Base-by-base conservation (phyloP, 2,329 filamentous ascomycete genomes). In the Calycina herbarum region DNA sequence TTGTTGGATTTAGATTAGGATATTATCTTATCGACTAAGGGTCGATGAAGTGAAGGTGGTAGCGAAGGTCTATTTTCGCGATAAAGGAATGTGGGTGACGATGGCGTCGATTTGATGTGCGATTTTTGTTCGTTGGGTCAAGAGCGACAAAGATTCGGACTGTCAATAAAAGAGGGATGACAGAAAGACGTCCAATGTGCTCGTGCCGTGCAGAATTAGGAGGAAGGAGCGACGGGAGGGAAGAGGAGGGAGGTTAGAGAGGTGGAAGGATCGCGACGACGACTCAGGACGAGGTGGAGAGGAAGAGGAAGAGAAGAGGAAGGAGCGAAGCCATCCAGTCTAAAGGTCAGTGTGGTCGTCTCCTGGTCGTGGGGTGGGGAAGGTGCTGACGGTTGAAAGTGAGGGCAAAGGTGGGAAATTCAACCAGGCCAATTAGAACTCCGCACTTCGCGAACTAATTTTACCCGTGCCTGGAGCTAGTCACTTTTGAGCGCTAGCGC, bases 151-250 rank as follows among this genome's bases (percentile, higher is more conserved):
- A 42, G 20, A 24, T 35, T 38, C 54, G 13, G 17, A 31, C 57
- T 59, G 57, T 59, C 57, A 35, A 27, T 59, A 59, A 59, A 59
- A 35, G 57, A 59, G 20, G 57, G 57, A 59, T 35, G 57, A 59
- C 57, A 59, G 57, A 59, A 57, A 35, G 54, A 51, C 45, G 27
- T 51, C 7, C 45, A 24, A 20, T 45, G 42, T n/a, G 42, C 20
- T 24, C n/a, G 20, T 11, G 45, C 20, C 2, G 45, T 51, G 45
- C 20, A 24, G 7, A 27, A 24, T 24, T 51, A 51, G 45, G 45
- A 24, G 20, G 45, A 51, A 51, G 56, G 33, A 35, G n/a, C 45
- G 20, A 51, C 45, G 20, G 45, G n/a, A 20, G 42, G 42, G 42
- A 45, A 1, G n/a, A 20, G 42, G 42, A 13, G 7, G n/a, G 15